Evolutionary conservation across 2,329 filamentous ascomycete genomes (phyloP).

Genomic region (Ampelomyces quisqualis): DNA sequence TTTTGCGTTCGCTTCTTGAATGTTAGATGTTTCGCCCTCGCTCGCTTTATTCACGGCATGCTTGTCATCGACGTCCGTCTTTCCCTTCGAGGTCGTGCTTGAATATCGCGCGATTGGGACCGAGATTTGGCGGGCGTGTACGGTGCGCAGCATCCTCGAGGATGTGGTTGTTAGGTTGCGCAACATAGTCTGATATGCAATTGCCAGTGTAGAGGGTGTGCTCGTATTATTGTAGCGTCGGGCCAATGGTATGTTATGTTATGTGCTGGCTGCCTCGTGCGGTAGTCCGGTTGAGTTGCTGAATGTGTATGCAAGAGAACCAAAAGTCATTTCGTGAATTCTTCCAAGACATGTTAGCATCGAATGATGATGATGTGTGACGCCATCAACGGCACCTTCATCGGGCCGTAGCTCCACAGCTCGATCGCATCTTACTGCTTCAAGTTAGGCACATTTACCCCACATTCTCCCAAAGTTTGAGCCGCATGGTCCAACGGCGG

Average conservation of each 20-base stretch:
- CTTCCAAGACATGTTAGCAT: not conserved
- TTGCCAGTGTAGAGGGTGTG: no score
- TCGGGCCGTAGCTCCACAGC: slow-evolving; percentile 19
- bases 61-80: slow-evolving; percentile 32
- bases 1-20: slow-evolving; percentile 36
- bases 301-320: not conserved
- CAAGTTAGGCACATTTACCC: slow-evolving; percentile 11
- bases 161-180: slow-evolving; percentile 13
- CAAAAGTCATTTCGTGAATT: not conserved
- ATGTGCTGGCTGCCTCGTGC: not conserved
- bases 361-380: slow-evolving; percentile 27
- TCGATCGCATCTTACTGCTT: slow-evolving; percentile 11
- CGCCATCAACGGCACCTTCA: slow-evolving; percentile 12
- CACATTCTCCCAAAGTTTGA: slow-evolving; percentile 18
- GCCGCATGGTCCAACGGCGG: slow-evolving; percentile 8
- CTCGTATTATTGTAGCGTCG: no score
- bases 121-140: slow-evolving; percentile 17
- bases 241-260: not conserved
- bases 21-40: slow-evolving; percentile 39
- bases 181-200: no score
- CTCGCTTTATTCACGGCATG: slow-evolving; percentile 30
- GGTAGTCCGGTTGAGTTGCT: not conserved
- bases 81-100: slow-evolving; percentile 23
- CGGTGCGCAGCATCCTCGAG: slow-evolving; percentile 7
- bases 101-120: slow-evolving; percentile 14